A percentile compares a stretch with the other conserved stretches of the same genome.
Evolutionary conservation across 106 monocot genomes (phyloP).

Genomic region (Dendrobium officinale): DNA sequence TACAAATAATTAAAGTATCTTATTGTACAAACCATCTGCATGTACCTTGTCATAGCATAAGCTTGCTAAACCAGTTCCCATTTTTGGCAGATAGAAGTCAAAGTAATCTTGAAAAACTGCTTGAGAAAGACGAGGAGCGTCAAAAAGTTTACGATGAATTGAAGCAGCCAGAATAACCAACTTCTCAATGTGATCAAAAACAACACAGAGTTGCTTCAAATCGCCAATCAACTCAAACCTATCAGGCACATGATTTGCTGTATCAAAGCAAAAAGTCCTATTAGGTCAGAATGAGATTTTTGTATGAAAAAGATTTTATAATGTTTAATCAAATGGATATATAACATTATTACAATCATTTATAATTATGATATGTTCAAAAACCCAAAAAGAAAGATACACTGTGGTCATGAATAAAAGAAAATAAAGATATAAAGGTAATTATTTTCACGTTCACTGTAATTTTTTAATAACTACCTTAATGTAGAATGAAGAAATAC

Average conservation of each 20-base stretch:
- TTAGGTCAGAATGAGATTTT: background rate
- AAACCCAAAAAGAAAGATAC: background rate
- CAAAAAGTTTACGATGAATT: slow-evolving; percentile 52
- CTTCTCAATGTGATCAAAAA: slow-evolving; percentile 83
- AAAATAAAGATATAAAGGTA: background rate
- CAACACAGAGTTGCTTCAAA: slow-evolving; percentile 56
- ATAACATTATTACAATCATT: background rate
- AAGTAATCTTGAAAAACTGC: slow-evolving; percentile 75
- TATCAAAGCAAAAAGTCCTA: background rate
- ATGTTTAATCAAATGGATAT: background rate
- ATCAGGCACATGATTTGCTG: slow-evolving; percentile 48
- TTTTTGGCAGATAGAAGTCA: slow-evolving; percentile 82
- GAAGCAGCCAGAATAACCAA: slow-evolving; percentile 70
- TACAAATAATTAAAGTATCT: background rate
- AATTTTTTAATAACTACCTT: background rate
- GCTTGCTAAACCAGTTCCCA: slow-evolving; percentile 71
- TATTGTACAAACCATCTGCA: background rate
- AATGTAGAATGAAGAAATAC: background rate
- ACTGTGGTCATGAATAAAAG: background rate
- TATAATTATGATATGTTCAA: background rate
- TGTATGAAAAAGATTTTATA: background rate
- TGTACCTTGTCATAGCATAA: slow-evolving; percentile 81
- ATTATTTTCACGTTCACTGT: background rate
- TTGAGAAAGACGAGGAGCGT: slow-evolving; percentile 62
- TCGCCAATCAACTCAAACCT: slow-evolving; percentile 58